Percentiles rank a stretch among this genome's conserved stretches.
Evolutionary conservation across 495 filamentous ascomycete species (phyloP).

Genomic region (Aspergillus haitiensis): DNA sequence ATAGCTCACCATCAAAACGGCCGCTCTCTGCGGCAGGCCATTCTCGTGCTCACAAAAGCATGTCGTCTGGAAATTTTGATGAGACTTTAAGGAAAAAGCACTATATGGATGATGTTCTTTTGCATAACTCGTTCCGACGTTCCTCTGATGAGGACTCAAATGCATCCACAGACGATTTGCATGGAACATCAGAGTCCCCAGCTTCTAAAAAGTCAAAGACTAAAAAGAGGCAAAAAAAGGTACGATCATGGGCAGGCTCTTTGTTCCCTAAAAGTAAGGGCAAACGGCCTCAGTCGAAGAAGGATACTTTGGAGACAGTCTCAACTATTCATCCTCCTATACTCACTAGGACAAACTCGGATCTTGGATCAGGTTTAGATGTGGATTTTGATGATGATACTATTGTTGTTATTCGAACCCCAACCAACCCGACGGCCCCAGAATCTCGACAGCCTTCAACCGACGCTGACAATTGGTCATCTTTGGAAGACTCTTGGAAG

Average conservation of each 20-base stretch:
- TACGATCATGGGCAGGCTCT: conserved; percentile 77
- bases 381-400: conserved; percentile 57
- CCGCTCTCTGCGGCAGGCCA: conserved; percentile 40
- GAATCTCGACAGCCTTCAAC: conserved; percentile 26
- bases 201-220: conserved; percentile 33
- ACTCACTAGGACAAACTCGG: conserved; percentile 46
- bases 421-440: conserved; percentile 39
- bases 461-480: conserved; percentile 29
- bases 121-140: conserved; percentile 29
- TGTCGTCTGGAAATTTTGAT: conserved; percentile 34
- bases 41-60: conserved; percentile 38
- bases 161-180: conserved; percentile 27
- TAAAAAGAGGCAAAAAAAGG: conserved; percentile 77
- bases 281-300: conserved; percentile 44
- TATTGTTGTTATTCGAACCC: conserved; percentile 50
- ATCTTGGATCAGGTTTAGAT: conserved; percentile 45
- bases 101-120: conserved; percentile 28
- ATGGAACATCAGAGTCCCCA: conserved; percentile 21
- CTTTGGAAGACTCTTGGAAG: conserved; percentile 48
- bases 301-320: conserved; percentile 29
- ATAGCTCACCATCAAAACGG: conserved; percentile 32
- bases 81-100: conserved; percentile 25
- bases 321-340: conserved; percentile 41
- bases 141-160: conserved; percentile 40
- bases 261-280: conserved; percentile 68